Base-by-base conservation (phyloP, 2,329 filamentous ascomycete species). In the Penicillium verrucosum region DNA sequence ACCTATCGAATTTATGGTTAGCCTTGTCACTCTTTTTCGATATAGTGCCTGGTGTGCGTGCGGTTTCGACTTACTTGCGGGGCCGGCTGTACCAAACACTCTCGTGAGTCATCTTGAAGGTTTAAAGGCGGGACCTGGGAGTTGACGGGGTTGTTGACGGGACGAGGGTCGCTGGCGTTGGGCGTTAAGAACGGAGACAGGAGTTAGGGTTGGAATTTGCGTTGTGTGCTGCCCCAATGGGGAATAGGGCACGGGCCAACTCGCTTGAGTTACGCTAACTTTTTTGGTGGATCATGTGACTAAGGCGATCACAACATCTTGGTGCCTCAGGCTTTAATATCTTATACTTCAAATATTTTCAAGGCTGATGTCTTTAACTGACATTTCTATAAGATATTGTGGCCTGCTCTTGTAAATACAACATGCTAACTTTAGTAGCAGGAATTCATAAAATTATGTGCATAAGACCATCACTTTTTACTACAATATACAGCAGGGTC, bases 11-110 rank as follows among this genome's bases (percentile, higher is more conserved):
- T 21, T 57, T 53, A 50, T 38, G 48, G 59, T 70, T 62, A 68
- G 63, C 50, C 50, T 45, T 40, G 30, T 57, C 46, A 44, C 34
- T 51, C 51, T 44, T 52, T 50, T 48, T 58, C 58, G 46, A 45
- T 27, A 60, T 62, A 10, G 14, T 48, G 43, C 41, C 41, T 50
- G 38, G 27, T 45, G 37, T 41, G 60, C 37, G 42, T 46, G 45
- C 45, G 29, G 42, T 51, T 51, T 53, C 51, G 58, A 63, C 70
- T 71, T 95, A 96, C 80, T 81, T 91, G 81, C 92, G 89, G 77
- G 94, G 94, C 80, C 94, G 92, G 77, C 92, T 96, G 88, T 95
- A 96, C 92, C 93, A 99, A 83, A 97, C 92, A 77, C 89, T 92
- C 85, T 97, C 93, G 92, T 90, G 88, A 81, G 87, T 87, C 87